Percentiles rank a stretch among this genome's conserved stretches.
These are phyloP conservation scores for Isabelozyma heimii DNA, from an alignment of 805 yeast genomes.

Conservation along the genomic window DNA sequence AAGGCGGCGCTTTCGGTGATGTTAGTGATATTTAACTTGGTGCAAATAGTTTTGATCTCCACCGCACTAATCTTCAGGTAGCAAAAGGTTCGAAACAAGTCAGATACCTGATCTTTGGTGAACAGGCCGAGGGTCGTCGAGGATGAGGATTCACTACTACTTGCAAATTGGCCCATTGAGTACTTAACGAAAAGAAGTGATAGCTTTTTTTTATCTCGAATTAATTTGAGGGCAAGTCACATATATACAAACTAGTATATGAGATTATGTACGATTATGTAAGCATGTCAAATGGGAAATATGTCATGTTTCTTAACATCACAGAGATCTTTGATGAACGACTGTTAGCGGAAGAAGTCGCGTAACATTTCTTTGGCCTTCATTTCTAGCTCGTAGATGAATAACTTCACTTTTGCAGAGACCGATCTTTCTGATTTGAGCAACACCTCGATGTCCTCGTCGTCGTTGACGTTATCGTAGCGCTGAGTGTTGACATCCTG, in stretches of 20 bases:
- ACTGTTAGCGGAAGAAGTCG: conserved; percentile 14
- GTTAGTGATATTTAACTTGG: conserved; percentile 11
- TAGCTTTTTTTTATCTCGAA: background rate
- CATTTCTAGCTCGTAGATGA: conserved; percentile 27
- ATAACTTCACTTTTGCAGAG: conserved; percentile 16
- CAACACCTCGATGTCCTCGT: conserved; percentile 26
- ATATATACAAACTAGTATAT: no score
- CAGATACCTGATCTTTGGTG: conserved; percentile 15
- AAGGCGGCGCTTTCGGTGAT: conserved; percentile 11
- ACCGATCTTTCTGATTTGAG: conserved; percentile 16
- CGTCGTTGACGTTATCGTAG: conserved; percentile 13
- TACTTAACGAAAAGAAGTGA: background rate
- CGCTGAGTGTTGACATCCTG: conserved; percentile 24
- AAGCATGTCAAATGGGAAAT: no score
- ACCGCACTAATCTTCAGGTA: conserved; percentile 12
- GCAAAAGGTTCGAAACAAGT: conserved; percentile 17
- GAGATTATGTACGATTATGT: no score
- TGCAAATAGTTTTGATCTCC: conserved; percentile 16
- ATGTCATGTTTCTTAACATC: background rate
- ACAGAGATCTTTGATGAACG: background rate
- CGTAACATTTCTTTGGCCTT: conserved; percentile 27
- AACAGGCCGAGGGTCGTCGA: conserved; percentile 9
- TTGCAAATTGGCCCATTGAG: conserved; percentile 18
- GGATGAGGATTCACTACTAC: conserved; percentile 1
- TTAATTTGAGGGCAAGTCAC: background rate